Evolutionary conservation across 2,329 filamentous ascomycete genomes (phyloP).

Genomic region (Exophiala oligosperma): DNA sequence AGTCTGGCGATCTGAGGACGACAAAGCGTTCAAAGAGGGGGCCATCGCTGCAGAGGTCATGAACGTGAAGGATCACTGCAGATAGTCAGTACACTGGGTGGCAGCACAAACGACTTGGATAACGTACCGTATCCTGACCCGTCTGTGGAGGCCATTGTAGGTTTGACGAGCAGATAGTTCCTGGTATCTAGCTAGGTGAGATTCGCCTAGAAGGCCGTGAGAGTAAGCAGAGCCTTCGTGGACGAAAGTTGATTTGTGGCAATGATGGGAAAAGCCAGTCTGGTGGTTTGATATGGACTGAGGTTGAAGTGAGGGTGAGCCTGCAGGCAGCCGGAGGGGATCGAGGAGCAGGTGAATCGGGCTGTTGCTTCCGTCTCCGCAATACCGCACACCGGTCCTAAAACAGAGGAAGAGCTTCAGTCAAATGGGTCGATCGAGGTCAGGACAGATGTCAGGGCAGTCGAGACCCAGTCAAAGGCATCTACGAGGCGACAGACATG

Average conservation of each 20-base stretch:
- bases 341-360: conserved; percentile 2
- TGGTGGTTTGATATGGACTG: conserved; percentile 1
- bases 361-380: neutral
- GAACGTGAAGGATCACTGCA: conserved; percentile 38
- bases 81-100: neutral
- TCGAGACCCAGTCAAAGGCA: neutral
- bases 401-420: neutral
- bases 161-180: no score
- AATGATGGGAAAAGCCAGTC: neutral
- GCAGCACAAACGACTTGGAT: neutral
- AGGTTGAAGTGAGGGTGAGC: conserved; percentile 4
- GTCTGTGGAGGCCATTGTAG: conserved; percentile 3
- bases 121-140: conserved; percentile 7
- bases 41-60: conserved; percentile 32
- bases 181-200: no score
- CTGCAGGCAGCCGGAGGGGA: conserved; percentile 10
- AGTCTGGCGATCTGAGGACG: conserved; percentile 32
- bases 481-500: neutral
- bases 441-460: neutral
- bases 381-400: neutral
- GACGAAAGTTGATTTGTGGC: no score
- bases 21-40: conserved; percentile 35
- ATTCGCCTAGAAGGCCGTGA: no score
- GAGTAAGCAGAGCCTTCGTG: no score
- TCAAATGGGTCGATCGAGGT: neutral